Percentiles rank a stretch among this genome's conserved stretches.
Conservation (phyloP, 768 basidiomycete species). For the Lentinula aciculospora region DNA sequence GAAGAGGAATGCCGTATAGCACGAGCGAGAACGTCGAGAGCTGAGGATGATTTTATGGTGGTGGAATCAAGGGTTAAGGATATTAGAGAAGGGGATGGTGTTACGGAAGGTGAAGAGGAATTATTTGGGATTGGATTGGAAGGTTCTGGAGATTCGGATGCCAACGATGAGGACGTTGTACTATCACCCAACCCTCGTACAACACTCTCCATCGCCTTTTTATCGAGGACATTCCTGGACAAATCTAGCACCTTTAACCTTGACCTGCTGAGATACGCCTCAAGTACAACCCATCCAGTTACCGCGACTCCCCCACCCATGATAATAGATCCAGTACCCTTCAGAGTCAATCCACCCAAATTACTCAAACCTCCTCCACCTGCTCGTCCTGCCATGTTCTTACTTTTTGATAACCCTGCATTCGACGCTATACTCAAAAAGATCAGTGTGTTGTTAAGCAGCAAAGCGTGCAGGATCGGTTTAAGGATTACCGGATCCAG, state of each 20-base stretch:
- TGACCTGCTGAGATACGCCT: not conserved
- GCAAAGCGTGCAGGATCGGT: constrained; percentile 83
- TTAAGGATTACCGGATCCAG: constrained; percentile 87
- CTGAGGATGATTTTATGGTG: not conserved
- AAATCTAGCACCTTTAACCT: constrained; percentile 42
- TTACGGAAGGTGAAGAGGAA: not conserved
- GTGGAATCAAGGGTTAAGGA: not conserved
- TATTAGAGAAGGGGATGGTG: not conserved
- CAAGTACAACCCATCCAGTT: constrained; percentile 1
- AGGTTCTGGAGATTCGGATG: not conserved
- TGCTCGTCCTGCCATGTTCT: constrained; percentile 68
- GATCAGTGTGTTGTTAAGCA: constrained; percentile 76
- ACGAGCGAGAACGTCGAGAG: not conserved
- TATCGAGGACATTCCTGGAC: constrained; percentile 81
- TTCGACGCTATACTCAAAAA: constrained; percentile 87
- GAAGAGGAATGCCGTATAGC: not conserved
- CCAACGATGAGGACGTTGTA: not conserved
- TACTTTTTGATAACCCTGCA: constrained; percentile 48
- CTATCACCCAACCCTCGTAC: not conserved
- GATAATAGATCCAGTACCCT: not conserved
- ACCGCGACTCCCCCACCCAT: not conserved
- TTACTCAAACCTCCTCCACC: constrained; percentile 62
- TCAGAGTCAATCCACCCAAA: not conserved
- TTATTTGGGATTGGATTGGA: no score
- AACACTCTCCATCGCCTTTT: constrained; percentile 61